Percentiles rank a stretch among this genome's conserved stretches.
These are phyloP conservation scores for Populus tomentosa DNA, from an alignment of 441 rosid species.

Conservation along the genomic window DNA sequence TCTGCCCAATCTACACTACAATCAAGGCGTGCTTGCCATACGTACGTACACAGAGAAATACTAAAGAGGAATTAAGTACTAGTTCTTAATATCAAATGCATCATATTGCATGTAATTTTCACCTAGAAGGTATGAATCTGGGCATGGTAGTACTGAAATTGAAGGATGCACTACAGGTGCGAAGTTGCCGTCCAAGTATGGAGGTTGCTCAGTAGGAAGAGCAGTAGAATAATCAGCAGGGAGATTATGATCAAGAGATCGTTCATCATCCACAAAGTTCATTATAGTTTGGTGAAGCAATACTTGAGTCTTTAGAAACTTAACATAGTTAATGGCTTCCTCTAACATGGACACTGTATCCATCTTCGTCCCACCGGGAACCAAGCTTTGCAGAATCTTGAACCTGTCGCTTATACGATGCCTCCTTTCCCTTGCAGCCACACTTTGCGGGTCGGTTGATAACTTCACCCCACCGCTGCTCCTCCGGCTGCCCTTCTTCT, in stretches of 20 bases:
- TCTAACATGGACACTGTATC: constrained; percentile 91
- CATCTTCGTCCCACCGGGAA: constrained; percentile 84
- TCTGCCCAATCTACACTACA: too few species aligned
- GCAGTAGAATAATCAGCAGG: not conserved
- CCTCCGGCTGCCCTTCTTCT: constrained; percentile 20
- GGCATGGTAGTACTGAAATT: not conserved
- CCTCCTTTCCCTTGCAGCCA: constrained; percentile 81
- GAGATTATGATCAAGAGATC: not conserved
- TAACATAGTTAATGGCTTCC: constrained; percentile 78
- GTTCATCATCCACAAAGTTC: constrained; percentile 18
- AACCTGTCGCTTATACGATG: constrained; percentile 80
- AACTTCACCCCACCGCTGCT: constrained; percentile 33
- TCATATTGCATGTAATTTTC: not conserved
- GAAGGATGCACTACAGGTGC: not conserved
- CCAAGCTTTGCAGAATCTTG: constrained; percentile 74
- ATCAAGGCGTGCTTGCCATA: not conserved
- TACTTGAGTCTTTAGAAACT: constrained; percentile 75
- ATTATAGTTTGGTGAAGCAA: constrained; percentile 57
- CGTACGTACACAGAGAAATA: not conserved
- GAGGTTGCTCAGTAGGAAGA: not conserved
- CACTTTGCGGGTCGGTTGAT: constrained; percentile 85
- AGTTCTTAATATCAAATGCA: not conserved
- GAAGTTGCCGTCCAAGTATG: not conserved
- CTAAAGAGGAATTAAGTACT: not conserved
- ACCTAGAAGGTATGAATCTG: not conserved